Conservation (phyloP, 202 grass and related monocot species). For the Hordeum pubiflorum region DNA sequence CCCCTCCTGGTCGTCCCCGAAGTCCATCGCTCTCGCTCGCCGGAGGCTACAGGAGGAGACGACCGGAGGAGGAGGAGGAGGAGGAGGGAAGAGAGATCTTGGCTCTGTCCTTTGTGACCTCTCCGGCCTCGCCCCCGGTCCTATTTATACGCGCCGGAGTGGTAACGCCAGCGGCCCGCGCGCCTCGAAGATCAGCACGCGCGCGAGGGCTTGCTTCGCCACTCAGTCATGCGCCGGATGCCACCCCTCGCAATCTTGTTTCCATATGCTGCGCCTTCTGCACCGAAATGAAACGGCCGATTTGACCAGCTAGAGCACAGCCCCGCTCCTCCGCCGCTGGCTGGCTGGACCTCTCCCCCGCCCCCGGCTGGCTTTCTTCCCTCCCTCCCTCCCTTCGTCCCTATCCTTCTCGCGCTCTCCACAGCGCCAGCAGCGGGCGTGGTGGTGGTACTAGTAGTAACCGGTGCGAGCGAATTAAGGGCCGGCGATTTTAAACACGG, state of each 20-base stretch:
- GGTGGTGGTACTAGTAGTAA: slow-evolving; percentile 36
- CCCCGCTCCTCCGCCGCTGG: background rate
- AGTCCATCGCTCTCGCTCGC: slow-evolving; percentile 49
- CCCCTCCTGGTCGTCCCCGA: slow-evolving; percentile 55
- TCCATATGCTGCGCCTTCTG: background rate
- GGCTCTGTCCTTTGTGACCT: background rate
- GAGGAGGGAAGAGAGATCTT: slow-evolving; percentile 1
- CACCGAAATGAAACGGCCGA: background rate
- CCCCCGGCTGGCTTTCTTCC: too few relatives aligned
- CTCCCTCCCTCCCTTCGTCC: too few relatives aligned
- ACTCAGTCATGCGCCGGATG: background rate
- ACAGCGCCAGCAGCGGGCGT: too few relatives aligned
- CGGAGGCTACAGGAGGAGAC: background rate
- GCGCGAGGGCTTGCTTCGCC: background rate
- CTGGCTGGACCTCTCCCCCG: too few relatives aligned
- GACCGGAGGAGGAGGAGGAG: background rate
- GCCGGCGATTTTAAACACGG: slow-evolving; percentile 49
- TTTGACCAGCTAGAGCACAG: background rate
- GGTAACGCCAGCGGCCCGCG: background rate
- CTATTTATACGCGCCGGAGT: slow-evolving; percentile 31
- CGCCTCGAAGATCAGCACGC: background rate
- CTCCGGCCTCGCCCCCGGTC: background rate
- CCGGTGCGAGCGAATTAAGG: slow-evolving; percentile 52
- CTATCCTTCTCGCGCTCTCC: too few relatives aligned
- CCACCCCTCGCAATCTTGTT: slow-evolving; percentile 25